Evolutionary conservation across 495 filamentous ascomycete genomes (phyloP).

Genomic region (Talaromyces proteolyticus): DNA sequence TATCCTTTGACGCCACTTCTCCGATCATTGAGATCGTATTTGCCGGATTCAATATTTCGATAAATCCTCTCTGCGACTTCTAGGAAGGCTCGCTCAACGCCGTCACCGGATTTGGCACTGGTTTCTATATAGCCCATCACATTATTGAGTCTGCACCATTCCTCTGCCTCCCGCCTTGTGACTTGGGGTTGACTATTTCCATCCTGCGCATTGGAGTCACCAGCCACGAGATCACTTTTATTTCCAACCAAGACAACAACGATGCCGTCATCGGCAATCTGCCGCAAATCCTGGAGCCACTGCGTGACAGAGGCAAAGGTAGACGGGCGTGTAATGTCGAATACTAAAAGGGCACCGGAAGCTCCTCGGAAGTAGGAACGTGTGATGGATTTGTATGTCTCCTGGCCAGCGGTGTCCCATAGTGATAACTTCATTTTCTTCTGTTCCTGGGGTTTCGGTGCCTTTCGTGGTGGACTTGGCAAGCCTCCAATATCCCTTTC

Average conservation of each 20-base stretch:
- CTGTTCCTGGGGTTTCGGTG: conserved; percentile 34
- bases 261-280: conserved; percentile 90
- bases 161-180: conserved; percentile 69
- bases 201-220: conserved; percentile 19
- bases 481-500: conserved; percentile 5
- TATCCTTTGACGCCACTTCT: conserved; percentile 87
- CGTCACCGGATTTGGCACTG: conserved; percentile 88
- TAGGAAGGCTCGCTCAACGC: conserved; percentile 88
- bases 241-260: conserved; percentile 93
- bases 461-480: conserved; percentile 30
- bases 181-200: conserved; percentile 74
- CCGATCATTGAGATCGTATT: conserved; percentile 90
- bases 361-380: conserved; percentile 93
- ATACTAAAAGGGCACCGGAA: conserved; percentile 86
- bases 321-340: conserved; percentile 81
- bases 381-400: conserved; percentile 94
- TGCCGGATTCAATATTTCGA: conserved; percentile 88
- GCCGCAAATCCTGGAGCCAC: conserved; percentile 88
- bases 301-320: conserved; percentile 80
- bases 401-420: conserved; percentile 97
- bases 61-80: conserved; percentile 91
- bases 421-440: conserved; percentile 78
- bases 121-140: conserved; percentile 92
- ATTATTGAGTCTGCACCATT: conserved; percentile 78
- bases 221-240: conserved; percentile 72